Evolutionary conservation across 2,329 filamentous ascomycete species (phyloP), one percentile per base, ranked within the genome.

Genomic region (Neodidymelliopsis sp.): DNA sequence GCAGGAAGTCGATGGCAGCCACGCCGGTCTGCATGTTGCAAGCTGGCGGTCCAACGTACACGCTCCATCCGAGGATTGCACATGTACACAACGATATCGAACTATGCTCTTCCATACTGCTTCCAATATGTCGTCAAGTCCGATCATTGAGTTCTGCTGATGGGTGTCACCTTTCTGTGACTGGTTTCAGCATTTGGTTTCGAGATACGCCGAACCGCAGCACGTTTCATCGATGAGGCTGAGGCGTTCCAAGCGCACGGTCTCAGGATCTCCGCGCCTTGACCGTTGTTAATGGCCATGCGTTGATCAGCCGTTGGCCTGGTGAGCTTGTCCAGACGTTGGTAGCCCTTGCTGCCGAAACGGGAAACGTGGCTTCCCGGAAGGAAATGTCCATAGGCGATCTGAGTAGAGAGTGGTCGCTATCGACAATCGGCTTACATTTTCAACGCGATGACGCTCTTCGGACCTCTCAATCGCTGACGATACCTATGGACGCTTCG

Each of bases 121-220:
- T 3, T 31, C 10, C 13, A 6, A 6, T 18, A 22, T 12, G 25
- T 19, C 9, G 13, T 28, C 19, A 13, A 4, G 11, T 3, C 9
- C 20, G 25, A 25, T 30, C 15, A 8, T 13, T 29, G 35, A 36
- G 36, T 27, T 31, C 25, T 22, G 24, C 16, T 18, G 39, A 45
- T 30, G 35, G 46, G 27, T 48, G 42, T 45, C 12, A 39, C 18
- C 13, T 27, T 19, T 37, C 27, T 39, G 46, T 45, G 22, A 30
- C 40, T 16, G 25, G 59, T 60, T 62, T 60, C 55, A 62, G 51
- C 28, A 25, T 22, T 25, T 38, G 20, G 53, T 57, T 56, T 42
- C 19, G 16, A 25, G 36, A 43, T 48, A 30, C 13, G 22, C 18
- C 37, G 43, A 42, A 52, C 36, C 52, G 38, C 34, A 13, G 36